Conservation (phyloP, 2,329 filamentous ascomycete genomes). For the Colletotrichum shisoi region DNA sequence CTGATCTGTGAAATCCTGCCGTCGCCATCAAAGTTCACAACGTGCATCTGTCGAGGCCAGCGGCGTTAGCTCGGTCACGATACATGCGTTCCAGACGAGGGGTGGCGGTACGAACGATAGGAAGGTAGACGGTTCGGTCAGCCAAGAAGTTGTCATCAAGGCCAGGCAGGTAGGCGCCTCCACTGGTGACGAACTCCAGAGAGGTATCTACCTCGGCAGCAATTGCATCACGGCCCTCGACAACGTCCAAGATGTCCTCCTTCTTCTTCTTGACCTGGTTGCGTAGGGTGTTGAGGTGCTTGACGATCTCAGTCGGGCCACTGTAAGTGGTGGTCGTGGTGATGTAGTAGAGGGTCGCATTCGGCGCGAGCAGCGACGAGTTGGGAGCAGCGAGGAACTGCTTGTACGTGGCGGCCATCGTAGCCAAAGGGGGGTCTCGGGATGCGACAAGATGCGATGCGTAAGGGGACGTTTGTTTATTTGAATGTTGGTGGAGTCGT, state of each 20-base stretch:
- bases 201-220: constrained; percentile 82
- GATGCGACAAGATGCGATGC: constrained; percentile 33
- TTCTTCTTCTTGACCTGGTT: constrained; percentile 84
- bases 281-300: constrained; percentile 76
- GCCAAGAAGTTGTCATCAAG: constrained; percentile 94
- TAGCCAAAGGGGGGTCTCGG: constrained; percentile 20
- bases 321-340: constrained; percentile 81
- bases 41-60: constrained; percentile 70
- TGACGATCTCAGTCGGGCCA: constrained; percentile 78
- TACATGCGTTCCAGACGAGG: not conserved
- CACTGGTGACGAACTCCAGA: constrained; percentile 80
- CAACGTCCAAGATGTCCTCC: constrained; percentile 75
- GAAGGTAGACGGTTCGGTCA: constrained; percentile 79
- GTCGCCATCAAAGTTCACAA: constrained; percentile 80
- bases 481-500: constrained; percentile 18
- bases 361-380: constrained; percentile 67
- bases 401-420: constrained; percentile 67
- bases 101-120: constrained; percentile 72
- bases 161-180: constrained; percentile 85
- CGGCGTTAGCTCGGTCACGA: constrained; percentile 19
- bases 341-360: constrained; percentile 84
- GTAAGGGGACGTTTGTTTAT: constrained; percentile 21
- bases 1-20: constrained; percentile 87
- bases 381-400: constrained; percentile 74
- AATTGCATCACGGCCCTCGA: constrained; percentile 75